These are phyloP conservation scores for Diospyros lotus DNA, from an alignment of 148 eudicot species.

Conservation along the genomic window DNA sequence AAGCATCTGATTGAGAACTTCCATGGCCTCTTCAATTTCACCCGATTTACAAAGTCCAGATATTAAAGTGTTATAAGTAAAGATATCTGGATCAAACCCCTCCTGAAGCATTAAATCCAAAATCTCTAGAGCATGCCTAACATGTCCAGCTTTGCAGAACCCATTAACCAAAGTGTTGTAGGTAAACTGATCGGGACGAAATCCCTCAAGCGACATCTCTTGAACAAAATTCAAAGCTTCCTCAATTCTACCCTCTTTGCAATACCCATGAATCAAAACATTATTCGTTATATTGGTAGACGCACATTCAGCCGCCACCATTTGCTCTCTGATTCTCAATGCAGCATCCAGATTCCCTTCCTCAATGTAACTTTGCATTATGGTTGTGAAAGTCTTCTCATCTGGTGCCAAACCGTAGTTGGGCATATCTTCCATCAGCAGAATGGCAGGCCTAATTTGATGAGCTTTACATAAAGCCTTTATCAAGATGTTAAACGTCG, in stretches of 20 bases:
- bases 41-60: constrained; percentile 76
- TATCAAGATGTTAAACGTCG: constrained; percentile 81
- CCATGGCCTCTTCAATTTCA: constrained; percentile 78
- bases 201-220: constrained; percentile 59
- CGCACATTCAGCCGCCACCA: constrained; percentile 56
- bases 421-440: constrained; percentile 97
- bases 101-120: constrained; percentile 83
- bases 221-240: constrained; percentile 75
- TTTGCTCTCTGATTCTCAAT: constrained; percentile 64
- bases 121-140: constrained; percentile 71
- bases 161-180: constrained; percentile 80
- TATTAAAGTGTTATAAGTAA: constrained; percentile 69
- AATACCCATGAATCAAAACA: constrained; percentile 77
- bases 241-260: constrained; percentile 67
- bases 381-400: constrained; percentile 80
- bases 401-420: constrained; percentile 67
- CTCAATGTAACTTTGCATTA: constrained; percentile 92
- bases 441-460: constrained; percentile 90
- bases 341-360: constrained; percentile 83
- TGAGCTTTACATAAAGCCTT: constrained; percentile 91
- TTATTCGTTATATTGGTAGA: constrained; percentile 63
- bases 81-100: constrained; percentile 83
- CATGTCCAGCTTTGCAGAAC: constrained; percentile 67
- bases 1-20: constrained; percentile 82
- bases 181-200: constrained; percentile 74